phyloP scores from a whole-genome alignment of 306 rosid genomes.

The Gastrolobium bilobum region DNA sequence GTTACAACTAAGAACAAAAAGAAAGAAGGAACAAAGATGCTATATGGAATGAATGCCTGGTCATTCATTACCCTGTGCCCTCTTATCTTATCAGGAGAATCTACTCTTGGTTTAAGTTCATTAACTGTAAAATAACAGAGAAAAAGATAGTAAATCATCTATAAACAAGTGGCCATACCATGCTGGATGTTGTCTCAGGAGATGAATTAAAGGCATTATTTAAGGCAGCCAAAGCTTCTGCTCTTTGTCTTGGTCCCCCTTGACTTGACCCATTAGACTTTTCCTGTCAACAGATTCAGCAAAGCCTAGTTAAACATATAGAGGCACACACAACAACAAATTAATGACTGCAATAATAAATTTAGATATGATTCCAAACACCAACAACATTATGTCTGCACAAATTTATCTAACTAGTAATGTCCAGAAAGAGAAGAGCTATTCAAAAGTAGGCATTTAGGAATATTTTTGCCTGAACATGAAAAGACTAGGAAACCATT shows the following conservation, averaged over 20 bases:
- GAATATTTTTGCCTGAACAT: constrained; percentile 10
- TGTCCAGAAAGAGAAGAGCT: neutral
- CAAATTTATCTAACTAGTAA: constrained; percentile 2
- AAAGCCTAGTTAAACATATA: constrained; percentile 31
- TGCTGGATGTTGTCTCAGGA: constrained; percentile 50
- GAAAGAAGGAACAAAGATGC: neutral
- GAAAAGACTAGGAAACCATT: neutral
- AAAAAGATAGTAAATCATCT: constrained; percentile 14
- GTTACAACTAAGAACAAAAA: constrained; percentile 5
- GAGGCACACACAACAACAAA: neutral
- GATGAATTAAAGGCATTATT: constrained; percentile 83
- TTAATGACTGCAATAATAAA: neutral
- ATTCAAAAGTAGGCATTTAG: neutral
- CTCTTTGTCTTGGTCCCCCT: constrained; percentile 72
- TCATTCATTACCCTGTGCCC: constrained; percentile 34
- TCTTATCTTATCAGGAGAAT: constrained; percentile 19
- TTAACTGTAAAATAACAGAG: constrained; percentile 19
- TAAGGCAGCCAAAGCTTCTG: constrained; percentile 69
- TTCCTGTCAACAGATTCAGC: constrained; percentile 54
- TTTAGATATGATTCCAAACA: neutral
- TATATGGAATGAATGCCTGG: constrained; percentile 18
- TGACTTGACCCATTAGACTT: constrained; percentile 60
- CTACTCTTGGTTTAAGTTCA: constrained; percentile 37
- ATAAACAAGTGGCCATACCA: constrained; percentile 44
- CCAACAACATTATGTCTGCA: neutral